Base-by-base conservation (phyloP, 345 rosid species). In the Moricandia moricandioides region DNA sequence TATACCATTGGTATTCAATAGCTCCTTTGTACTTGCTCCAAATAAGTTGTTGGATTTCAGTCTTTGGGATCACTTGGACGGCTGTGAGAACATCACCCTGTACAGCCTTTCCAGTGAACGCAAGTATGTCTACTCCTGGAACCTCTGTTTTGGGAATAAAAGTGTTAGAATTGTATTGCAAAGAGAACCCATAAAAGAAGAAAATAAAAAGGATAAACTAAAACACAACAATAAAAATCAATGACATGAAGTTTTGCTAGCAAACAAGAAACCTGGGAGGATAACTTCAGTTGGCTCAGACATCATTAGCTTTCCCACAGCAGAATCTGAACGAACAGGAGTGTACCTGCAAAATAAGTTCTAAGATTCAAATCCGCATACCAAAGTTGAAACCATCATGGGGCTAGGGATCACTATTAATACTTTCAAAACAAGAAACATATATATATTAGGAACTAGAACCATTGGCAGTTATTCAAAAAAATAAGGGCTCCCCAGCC, bases 281-380 rank as follows among this genome's bases (percentile, higher is more conserved):
- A 94, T 81, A 75, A 89, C 72, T 40, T 77, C 86, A 39, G 96
- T 87, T 54, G 92, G 86, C 73, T 86, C 91, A 65, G 99, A 94
- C 82, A 91, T 80, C 77, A 74, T 85, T 57, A 82, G 88, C 72
- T 88, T 90, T 71, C 99, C 99, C 43, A 82, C 87, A 63, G 77
- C 85, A 72, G 97, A 88, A 87, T 94, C 99, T 68, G 95, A 90
- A 77, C 99, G 97, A 74, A 91, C 93, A 26, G 97, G 99, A 31
- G 92, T 94, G 79, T 91, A 91, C 78, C 99, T 95, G 85, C 54
- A 76, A 35, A 70, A 71, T 18, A 74, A 56, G 21, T 34, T 66
- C 4, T 43, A 34, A 37, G 31, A 49, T 67, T 59, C 39, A 78
- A 49, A 27, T 29, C 7, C 4, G 30, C 65, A 35, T 57, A 58